phyloP scores from a whole-genome alignment of 192 early-diverging fungal genomes.

The Backusella tarrabulga region DNA sequence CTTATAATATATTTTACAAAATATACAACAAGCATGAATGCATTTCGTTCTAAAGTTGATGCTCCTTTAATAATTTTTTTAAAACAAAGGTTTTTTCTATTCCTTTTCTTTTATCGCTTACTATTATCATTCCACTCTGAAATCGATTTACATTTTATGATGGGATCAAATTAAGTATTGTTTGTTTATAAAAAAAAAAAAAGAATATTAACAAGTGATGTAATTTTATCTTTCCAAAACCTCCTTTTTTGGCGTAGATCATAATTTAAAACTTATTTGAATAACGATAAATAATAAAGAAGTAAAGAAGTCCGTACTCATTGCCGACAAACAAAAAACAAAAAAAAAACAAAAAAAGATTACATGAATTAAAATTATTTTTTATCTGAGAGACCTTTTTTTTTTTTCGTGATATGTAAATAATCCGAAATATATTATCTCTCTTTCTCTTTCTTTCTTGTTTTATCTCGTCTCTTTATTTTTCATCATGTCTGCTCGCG shows the following conservation, averaged over 20 bases:
- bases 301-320: neutral
- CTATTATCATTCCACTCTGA: too few relatives aligned
- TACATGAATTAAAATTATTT: neutral
- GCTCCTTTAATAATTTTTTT: neutral
- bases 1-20: neutral
- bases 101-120: too few relatives aligned
- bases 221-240: neutral
- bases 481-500: neutral
- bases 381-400: neutral
- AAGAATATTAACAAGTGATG: neutral
- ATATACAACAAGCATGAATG: neutral
- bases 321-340: neutral
- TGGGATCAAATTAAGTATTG: neutral
- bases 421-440: neutral
- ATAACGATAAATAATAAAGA: neutral
- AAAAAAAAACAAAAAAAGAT: too few relatives aligned
- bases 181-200: neutral
- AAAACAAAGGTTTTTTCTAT: too few relatives aligned
- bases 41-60: neutral
- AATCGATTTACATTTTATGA: too few relatives aligned
- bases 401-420: neutral
- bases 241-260: neutral
- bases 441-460: neutral
- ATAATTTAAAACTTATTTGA: neutral
- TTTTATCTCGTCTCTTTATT: neutral